Evolutionary conservation across 148 eudicot genomes (phyloP).

Genomic region (Selenicereus undatus): DNA sequence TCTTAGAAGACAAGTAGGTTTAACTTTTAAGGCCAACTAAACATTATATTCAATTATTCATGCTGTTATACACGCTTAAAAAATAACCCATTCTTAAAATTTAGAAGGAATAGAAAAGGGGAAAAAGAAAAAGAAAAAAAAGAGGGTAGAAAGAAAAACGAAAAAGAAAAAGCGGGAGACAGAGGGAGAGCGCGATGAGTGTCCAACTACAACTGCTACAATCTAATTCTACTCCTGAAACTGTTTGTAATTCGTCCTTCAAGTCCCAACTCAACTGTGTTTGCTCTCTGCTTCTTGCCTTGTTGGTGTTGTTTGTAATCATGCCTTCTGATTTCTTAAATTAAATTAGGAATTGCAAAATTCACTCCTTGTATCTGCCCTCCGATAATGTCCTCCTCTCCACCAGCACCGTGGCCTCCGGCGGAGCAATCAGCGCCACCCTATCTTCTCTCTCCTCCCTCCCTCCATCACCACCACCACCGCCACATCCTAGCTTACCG

Average conservation of each 20-base stretch:
- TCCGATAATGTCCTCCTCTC: neutral
- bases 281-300: neutral
- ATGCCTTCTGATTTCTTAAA: neutral
- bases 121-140: neutral
- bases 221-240: no score
- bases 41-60: no score
- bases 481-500: slow-evolving; percentile 10
- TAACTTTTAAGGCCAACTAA: no score
- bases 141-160: neutral
- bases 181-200: neutral
- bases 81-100: no score
- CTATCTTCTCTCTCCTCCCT: neutral
- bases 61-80: no score
- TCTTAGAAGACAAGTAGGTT: no score
- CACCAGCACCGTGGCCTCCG: neutral
- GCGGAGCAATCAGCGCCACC: neutral
- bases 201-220: no score
- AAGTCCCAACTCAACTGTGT: neutral
- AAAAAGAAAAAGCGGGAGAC: neutral
- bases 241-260: no score
- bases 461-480: slow-evolving; percentile 3
- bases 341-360: no score
- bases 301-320: neutral
- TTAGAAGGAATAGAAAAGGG: neutral
- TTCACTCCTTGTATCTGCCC: neutral